Percentiles rank a stretch among this genome's conserved stretches.
Conservation (phyloP, 192 early-diverging fungal species). For the Rhizophagus sp. region DNA sequence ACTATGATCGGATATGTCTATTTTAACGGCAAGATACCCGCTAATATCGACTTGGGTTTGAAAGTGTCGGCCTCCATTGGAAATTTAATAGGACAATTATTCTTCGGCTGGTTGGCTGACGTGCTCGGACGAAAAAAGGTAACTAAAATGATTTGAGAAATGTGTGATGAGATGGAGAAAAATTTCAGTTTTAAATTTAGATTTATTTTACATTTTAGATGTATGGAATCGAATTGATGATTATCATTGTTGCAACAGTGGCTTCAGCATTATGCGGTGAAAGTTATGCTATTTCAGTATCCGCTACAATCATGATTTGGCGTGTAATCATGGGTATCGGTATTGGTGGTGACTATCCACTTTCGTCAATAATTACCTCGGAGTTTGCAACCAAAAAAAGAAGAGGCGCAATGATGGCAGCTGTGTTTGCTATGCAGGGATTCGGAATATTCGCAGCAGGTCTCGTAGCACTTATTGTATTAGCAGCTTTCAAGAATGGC, state of each 20-base stretch:
- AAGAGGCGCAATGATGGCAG: slow-evolving; percentile 81
- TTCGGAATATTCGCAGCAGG: slow-evolving; percentile 81
- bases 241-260: slow-evolving; percentile 86
- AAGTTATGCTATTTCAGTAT: slow-evolving; percentile 45
- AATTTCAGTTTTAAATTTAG: no score
- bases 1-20: slow-evolving; percentile 82
- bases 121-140: slow-evolving; percentile 77
- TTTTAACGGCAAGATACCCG: slow-evolving; percentile 57
- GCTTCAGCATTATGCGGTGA: slow-evolving; percentile 76
- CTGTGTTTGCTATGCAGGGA: slow-evolving; percentile 91
- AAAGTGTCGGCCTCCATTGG: slow-evolving; percentile 91
- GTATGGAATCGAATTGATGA: slow-evolving; percentile 88
- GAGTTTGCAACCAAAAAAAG: slow-evolving; percentile 81
- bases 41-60: slow-evolving; percentile 66
- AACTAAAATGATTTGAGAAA: background rate
- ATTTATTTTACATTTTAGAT: slow-evolving; percentile 42
- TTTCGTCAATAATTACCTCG: slow-evolving; percentile 87
- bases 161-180: no score
- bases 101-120: slow-evolving; percentile 84
- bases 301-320: slow-evolving; percentile 75
- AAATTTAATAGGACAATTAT: slow-evolving; percentile 89
- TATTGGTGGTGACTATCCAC: slow-evolving; percentile 94
- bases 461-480: slow-evolving; percentile 66
- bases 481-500: slow-evolving; percentile 61
- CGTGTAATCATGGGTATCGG: slow-evolving; percentile 88